phyloP scores from a whole-genome alignment of 257 asterid species.

The Oldenlandia corymbosa region DNA sequence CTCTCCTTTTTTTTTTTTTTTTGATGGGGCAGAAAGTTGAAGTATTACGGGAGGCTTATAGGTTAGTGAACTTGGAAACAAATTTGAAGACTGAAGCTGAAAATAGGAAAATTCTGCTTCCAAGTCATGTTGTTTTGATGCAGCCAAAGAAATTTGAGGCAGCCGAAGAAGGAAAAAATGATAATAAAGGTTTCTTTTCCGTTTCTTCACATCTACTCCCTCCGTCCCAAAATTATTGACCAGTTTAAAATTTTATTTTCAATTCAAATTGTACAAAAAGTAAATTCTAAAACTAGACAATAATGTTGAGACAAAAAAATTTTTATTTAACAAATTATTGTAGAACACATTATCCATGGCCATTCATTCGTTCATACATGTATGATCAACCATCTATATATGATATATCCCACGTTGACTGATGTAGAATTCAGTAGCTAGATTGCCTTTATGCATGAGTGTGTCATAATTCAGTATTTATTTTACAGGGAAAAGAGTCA shows the following conservation, averaged over 20 bases:
- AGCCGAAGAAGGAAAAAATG: conserved; percentile 12
- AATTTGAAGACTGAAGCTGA: conserved; percentile 1
- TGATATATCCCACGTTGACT: too few relatives aligned
- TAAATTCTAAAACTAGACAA: too few relatives aligned
- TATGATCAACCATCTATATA: too few relatives aligned
- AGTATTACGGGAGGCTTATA: not conserved
- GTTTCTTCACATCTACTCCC: not conserved
- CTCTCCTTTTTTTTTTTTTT: not conserved
- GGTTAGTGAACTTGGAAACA: not conserved
- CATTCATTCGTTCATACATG: too few relatives aligned
- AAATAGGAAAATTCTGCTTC: not conserved
- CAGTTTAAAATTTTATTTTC: too few relatives aligned
- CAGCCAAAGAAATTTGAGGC: conserved; percentile 17
- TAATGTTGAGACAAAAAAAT: too few relatives aligned
- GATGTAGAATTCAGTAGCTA: too few relatives aligned
- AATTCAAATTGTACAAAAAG: too few relatives aligned
- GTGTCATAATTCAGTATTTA: not conserved
- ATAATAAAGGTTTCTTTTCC: conserved; percentile 19
- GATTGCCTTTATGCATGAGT: not conserved
- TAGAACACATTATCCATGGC: too few relatives aligned
- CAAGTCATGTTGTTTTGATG: too few relatives aligned
- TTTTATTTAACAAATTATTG: too few relatives aligned
- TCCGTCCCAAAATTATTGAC: too few relatives aligned
- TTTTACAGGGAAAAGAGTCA: conserved; percentile 6
- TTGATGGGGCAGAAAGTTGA: conserved; percentile 26